Base-by-base conservation (phyloP, 495 filamentous ascomycete species). In the Aspergillus diversus region DNA sequence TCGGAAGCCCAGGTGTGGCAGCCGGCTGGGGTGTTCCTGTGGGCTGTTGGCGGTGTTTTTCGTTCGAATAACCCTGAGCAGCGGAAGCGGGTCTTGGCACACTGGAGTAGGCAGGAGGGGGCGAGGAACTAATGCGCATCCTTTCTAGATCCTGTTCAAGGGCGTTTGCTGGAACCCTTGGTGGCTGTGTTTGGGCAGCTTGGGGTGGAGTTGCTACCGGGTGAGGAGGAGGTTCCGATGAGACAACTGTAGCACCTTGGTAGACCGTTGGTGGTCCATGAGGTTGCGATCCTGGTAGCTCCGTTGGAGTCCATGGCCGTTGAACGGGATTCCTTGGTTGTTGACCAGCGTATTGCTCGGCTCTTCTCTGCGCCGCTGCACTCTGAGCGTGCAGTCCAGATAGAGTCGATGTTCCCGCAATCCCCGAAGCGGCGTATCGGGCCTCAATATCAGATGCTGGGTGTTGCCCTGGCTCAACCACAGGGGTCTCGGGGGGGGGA, bases 281-380 rank as follows among this genome's bases (percentile, higher is more conserved):
- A 3, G 92, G 93, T 60, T 92, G 87, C 59, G 87, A 89, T 6
- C 91, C 95, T 3, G 95, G 93, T 57, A 89, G 82, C 71, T 99
- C 95, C 33, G 95, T 98, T 1, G 95, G 95, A 16, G 96, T 99
- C 95, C 95, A 99, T 51, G 93, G 93, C 56, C 94, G 84, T 43
- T 84, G 81, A 9, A 86, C 80, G 9, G 79, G 78, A 35, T 70
- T 71, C 21, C 72, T 71, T 21, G 81, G 80, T 17, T 81, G 72
- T 56, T 82, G 81, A 34, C 78, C 80, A 8, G 82, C 81, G 78
- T 97, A 96, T 57, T 92, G 90, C 31, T 89, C 85, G 57, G 87
- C 71, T 50, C 93, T 82, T 69, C 91, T 89, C 62, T 90, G 84
- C 3, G 92, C 92, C 2, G 92, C 90, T n/a, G 89, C 88, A 66